A percentile compares a stretch with the other conserved stretches of the same genome.
Conservation (phyloP, 2,329 filamentous ascomycete species). For the Calonectria fujianensis region DNA sequence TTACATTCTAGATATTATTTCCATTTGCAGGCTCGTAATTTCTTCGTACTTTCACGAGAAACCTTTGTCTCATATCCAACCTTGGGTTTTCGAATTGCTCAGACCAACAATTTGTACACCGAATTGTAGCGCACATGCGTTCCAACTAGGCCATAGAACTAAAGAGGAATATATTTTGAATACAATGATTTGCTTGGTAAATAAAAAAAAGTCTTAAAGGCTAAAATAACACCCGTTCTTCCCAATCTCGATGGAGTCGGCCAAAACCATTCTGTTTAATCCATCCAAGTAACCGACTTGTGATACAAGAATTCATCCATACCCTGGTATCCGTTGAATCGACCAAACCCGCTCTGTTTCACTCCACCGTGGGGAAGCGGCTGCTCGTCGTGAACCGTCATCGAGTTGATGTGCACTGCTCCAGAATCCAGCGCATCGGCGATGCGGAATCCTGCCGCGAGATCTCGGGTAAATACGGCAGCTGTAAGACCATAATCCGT, state of each 20-base stretch:
- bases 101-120: not conserved
- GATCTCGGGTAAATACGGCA: slow-evolving; percentile 81
- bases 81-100: not conserved
- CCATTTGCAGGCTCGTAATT: not conserved
- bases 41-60: not conserved
- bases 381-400: slow-evolving; percentile 78
- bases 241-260: not conserved
- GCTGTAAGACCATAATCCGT: slow-evolving; percentile 83
- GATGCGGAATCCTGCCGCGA: slow-evolving; percentile 73
- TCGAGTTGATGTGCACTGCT: slow-evolving; percentile 77
- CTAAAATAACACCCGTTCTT: not conserved
- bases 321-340: slow-evolving; percentile 67
- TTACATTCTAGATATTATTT: not conserved
- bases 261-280: not conserved
- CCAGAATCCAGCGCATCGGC: slow-evolving; percentile 77
- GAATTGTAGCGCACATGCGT: not conserved
- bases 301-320: slow-evolving; percentile 51
- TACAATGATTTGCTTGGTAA: not conserved
- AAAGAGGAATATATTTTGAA: not conserved
- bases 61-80: not conserved
- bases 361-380: slow-evolving; percentile 77
- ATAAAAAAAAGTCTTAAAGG: not conserved
- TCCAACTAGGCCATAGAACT: not conserved
- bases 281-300: slow-evolving; percentile 52
- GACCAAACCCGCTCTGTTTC: slow-evolving; percentile 76